Evolutionary conservation across 495 filamentous ascomycete species (phyloP), one percentile per base, ranked within the genome.

Genomic region (Amorphotheca resinae): DNA sequence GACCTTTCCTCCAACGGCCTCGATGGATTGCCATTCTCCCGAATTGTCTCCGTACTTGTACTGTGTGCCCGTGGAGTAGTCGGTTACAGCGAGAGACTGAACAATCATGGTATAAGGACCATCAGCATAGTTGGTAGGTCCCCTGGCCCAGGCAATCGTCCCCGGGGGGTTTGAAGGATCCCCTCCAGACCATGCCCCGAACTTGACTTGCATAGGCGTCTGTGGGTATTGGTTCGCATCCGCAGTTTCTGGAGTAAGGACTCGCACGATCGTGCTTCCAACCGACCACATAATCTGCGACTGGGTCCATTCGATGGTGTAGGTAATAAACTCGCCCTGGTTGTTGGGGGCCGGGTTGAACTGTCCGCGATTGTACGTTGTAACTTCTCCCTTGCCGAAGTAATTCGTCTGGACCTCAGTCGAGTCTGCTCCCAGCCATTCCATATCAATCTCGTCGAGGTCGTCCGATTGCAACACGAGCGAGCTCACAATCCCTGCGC

Each of bases 41-140:
- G 64, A 72, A 20, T 66, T 65, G 53, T 80, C 80, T 22, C 68
- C 64, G 55, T 87, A 93, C 16, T 60, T 64, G 63, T 93, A 93
- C 50, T 76, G 67, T 3, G 69, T 74, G 42, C 86, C 91, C 35
- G 85, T 91, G 8, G 85, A 87, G 62, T 89, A 89, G 60, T 93
- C 85, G 23, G 71, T 74, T 20, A 83, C 74, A 8, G 66, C 67
- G 44, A 89, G 66, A 15, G 72, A 77, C 57, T 84, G 75, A 41
- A 89, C 65, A 45, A 77, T 66, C 85, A 93, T 93, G n/a, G 71
- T 74, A 65, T 71, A 89, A 4, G 84, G 84, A 6, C 80, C 83
- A 28, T 65, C 52, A 30, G 67, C 66, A 54, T 82, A 87, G 53
- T 81, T 68, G 9, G 78, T 84, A 25, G 61, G 60, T 17, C 84